Percentiles rank a stretch among this genome's conserved stretches.
These are phyloP conservation scores for Metrosideros polymorpha DNA, from an alignment of 441 rosid species.

Conservation along the genomic window DNA sequence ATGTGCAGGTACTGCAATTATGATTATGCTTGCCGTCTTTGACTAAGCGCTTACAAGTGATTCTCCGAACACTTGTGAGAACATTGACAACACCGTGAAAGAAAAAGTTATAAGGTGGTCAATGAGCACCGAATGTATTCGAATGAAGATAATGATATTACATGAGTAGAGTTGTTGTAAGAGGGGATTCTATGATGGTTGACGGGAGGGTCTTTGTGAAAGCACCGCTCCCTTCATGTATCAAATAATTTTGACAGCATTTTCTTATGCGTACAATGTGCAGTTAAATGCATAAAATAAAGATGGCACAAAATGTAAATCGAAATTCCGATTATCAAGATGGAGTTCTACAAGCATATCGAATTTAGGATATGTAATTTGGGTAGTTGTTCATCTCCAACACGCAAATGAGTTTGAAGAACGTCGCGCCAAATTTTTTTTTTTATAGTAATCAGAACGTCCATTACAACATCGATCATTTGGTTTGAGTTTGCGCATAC, in stretches of 20 bases:
- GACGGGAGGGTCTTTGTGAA: not conserved
- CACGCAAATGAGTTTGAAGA: not conserved
- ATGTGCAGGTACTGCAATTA: not conserved
- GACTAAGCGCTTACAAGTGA: not conserved
- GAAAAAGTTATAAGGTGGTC: not conserved
- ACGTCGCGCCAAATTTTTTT: rapidly evolving
- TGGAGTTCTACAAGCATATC: not conserved
- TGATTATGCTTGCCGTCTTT: not conserved
- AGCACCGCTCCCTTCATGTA: not conserved
- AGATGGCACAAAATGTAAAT: not conserved
- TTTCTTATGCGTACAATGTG: not conserved
- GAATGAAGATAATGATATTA: not conserved
- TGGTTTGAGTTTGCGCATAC: not conserved
- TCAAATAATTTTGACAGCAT: not conserved
- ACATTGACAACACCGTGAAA: not conserved
- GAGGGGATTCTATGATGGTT: not conserved
- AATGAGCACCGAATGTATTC: not conserved
- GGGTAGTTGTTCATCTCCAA: not conserved
- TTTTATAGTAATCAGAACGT: not conserved
- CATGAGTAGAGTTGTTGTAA: not conserved
- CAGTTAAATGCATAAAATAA: not conserved
- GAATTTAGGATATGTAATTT: not conserved
- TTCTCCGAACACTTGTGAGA: not conserved
- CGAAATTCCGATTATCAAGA: not conserved
- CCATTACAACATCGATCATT: not conserved